Conservation (phyloP, 805 yeast species). For the Ogataea salicorniae region DNA sequence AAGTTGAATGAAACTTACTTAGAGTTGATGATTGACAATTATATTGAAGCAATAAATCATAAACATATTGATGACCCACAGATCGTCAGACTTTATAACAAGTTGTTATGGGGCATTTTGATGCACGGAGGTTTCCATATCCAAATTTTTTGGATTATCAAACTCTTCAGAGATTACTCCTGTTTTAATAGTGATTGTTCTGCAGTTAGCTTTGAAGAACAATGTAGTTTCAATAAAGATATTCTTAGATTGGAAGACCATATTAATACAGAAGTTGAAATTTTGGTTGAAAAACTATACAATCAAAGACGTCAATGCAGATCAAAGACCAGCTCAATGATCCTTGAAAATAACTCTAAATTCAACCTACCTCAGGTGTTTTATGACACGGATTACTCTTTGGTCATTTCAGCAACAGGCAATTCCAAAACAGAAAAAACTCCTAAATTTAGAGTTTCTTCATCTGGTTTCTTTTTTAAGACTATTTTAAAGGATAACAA, state of each 20-base stretch:
- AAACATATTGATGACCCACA: slow-evolving; percentile 36
- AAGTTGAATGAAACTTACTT: slow-evolving; percentile 17
- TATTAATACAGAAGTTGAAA: slow-evolving; percentile 5
- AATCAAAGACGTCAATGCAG: slow-evolving; percentile 13
- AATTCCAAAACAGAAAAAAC: slow-evolving; percentile 5
- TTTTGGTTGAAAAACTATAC: slow-evolving; percentile 10
- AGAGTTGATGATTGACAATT: slow-evolving; percentile 35
- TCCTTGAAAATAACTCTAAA: slow-evolving; percentile 8
- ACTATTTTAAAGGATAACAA: slow-evolving; percentile 16
- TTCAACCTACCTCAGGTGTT: slow-evolving; percentile 16
- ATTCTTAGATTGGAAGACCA: slow-evolving; percentile 9
- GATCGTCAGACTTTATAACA: slow-evolving; percentile 29
- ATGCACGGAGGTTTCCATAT: slow-evolving; percentile 42
- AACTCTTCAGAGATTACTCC: slow-evolving; percentile 29
- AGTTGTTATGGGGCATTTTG: slow-evolving; percentile 38
- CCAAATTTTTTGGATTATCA: slow-evolving; percentile 39
- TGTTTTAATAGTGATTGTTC: slow-evolving; percentile 15
- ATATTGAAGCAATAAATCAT: slow-evolving; percentile 31
- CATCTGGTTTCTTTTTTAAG: slow-evolving; percentile 10
- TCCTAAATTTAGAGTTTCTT: slow-evolving; percentile 9
- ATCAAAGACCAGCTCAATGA: slow-evolving; percentile 6
- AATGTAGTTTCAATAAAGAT: slow-evolving; percentile 9
- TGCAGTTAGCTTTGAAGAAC: slow-evolving; percentile 14
- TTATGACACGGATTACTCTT: slow-evolving; percentile 5
- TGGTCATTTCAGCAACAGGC: slow-evolving; percentile 9